Evolutionary conservation across 2,329 filamentous ascomycete genomes (phyloP), one percentile per base, ranked within the genome.

Genomic region (Phialophora expanda): DNA sequence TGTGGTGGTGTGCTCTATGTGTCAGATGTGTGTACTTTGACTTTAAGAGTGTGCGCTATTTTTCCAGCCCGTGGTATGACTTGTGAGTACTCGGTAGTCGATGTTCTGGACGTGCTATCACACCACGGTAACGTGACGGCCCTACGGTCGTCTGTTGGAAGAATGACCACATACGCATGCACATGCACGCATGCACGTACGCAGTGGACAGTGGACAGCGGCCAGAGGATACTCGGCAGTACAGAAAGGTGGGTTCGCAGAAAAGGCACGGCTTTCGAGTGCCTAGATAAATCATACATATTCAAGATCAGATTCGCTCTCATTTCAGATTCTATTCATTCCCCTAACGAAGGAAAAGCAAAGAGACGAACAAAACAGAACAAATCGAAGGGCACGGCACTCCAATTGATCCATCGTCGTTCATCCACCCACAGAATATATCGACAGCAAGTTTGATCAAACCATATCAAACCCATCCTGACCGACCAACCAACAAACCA

Each of bases 21-120:
- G n/a, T n/a, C n/a, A n/a, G n/a, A n/a, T n/a, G n/a, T 41, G 32
- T 34, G 8, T 34, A 4, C 32, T 6, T 2, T 28, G 6, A 28
- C 1, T 28, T 28, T n/a, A n/a, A 4, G 32, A 12, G 32, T 4
- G 32, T 34, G 32, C 32, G 32, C 32, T 12, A 34, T 34, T 34
- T 34, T 34, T 9, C 32, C 11, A 8, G 30, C 7, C 32, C 32
- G 34, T 41, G 34, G 34, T 41, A 41, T 41, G 34, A 41, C 34
- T 41, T 6, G 14, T 17, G 32, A 34, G 9, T 12, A 12, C 2
- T 12, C 4, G 32, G 9, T 12, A 12, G 24, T 12, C 4, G 32
- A 11, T 4, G 30, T 4, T 12, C 32, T 34, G 4, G 32, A 34
- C 3, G 2, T 12, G 85, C 85, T 50, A 50, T 50, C 46, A 50